These are phyloP conservation scores for Phaeomoniella chlamydospora DNA, from an alignment of 2,329 filamentous ascomycete species.

Conservation along the genomic window DNA sequence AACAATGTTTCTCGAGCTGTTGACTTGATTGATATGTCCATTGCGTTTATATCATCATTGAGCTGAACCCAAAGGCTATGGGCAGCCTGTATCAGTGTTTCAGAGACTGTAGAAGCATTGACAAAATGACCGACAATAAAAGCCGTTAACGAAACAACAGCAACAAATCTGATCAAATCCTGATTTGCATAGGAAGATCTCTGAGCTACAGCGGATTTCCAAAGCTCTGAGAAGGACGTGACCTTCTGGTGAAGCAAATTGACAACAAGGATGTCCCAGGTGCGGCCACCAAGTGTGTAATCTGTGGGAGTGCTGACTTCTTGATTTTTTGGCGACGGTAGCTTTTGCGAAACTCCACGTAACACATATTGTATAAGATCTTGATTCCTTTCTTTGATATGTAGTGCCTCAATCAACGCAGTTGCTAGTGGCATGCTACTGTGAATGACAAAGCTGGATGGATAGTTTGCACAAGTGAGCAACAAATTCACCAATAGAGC, in stretches of 20 bases:
- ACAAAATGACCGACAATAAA: not conserved
- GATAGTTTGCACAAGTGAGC: not conserved
- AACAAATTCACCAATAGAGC: not conserved
- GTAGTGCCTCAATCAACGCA: not conserved
- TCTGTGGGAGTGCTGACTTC: not conserved
- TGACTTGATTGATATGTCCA: not conserved
- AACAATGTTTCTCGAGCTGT: not conserved
- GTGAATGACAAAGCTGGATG: not conserved
- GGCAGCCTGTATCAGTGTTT: not conserved
- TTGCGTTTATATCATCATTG: not conserved
- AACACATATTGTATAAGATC: not conserved
- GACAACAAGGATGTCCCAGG: not conserved
- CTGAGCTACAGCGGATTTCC: constrained; percentile 46
- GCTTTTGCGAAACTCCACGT: not conserved
- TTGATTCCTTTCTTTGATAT: not conserved
- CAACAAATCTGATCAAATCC: constrained; percentile 13
- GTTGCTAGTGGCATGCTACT: not conserved
- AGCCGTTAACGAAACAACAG: not conserved
- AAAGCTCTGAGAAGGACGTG: constrained; percentile 52
- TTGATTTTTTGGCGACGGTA: not conserved
- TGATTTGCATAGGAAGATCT: not conserved
- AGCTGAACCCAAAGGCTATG: not conserved
- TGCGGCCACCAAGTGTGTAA: not conserved
- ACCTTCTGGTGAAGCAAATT: not conserved
- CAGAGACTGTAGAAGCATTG: not conserved